Evolutionary conservation across 2,329 filamentous ascomycete genomes (phyloP), one percentile per base, ranked within the genome.

Genomic region (Coleophoma cylindrospora): DNA sequence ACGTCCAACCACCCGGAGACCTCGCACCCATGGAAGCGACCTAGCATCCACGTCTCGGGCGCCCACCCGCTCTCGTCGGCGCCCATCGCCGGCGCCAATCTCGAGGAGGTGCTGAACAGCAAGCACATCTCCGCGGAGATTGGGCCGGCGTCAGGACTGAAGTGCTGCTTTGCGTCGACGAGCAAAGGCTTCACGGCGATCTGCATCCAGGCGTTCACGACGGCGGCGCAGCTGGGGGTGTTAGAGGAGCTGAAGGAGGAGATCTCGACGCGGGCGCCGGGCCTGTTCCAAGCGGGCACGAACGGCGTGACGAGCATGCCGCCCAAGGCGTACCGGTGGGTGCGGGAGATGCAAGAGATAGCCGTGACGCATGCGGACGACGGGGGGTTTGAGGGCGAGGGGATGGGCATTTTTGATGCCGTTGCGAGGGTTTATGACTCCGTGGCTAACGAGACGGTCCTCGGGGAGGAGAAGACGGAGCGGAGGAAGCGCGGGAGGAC

Each of bases 291-390:
- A 22, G 62, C 67, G 45, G 79, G 74, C 0, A 74, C 80, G 58
- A 70, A 63, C 33, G 70, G 75, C 2, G 69, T 88, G 9, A 70
- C 77, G 4, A 70, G 66, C 13, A 87, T 90, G 77, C 75, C 85
- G 21, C 80, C 82, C 8, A 91, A 91, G 68, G 87, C 87, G 15
- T 90, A 90, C 64, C 73, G 87, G 11, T 91, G 87, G 86, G 83
- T 89, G 0, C 72, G 75, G 34, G 87, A 91, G 71, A 90, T 91
- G 87, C 76, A 83, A 58, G 82, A 91, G 72, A 89, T 91, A 61
- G 80, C 78, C 4, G 70, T 76, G 50, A 87, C 84, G 3, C 84
- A 89, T 64, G 68, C 68, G 7, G 76, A 79, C 40, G 83, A 86
- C 48, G 85, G 82, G 1, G 84, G 84, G 0, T 88, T 86, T 64